Evolutionary conservation across 2,329 filamentous ascomycete genomes (phyloP), one percentile per base, ranked within the genome.

Genomic region (Sporothrix pallida): DNA sequence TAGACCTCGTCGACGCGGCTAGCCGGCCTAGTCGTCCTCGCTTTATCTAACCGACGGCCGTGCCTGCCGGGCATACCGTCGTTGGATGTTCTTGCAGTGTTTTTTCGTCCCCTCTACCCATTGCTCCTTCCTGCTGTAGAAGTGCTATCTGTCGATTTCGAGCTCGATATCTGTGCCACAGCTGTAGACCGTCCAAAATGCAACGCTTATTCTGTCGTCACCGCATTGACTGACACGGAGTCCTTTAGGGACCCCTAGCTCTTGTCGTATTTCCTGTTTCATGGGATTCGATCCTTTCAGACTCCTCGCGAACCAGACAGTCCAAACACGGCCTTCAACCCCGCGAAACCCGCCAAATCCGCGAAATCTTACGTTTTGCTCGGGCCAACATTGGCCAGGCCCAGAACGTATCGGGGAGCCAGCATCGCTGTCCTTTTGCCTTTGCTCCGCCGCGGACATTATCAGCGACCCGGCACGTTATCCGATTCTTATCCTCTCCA

Each of bases 331-430:
- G 8, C 8, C 60, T 12, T 23, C 20, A 56, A 56, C 3, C n/a
- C 9, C 20, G 52, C 52, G 10, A 54, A 15, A 56, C 12, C n/a
- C 20, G 10, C 20, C 26, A 6, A 60, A 42, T 31, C 63, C 44
- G 15, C 58, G 37, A 50, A 31, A 67, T 67, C 63, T 67, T 67
- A 67, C 63, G n/a, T 31, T 50, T 48, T n/a, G 20, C 13, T 67
- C 63, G 46, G 63, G 44, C 44, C 13, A 67, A 67, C 10, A 50
- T 50, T 67, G 23, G 9, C 20, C 63, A 50, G 60, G 31, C 31
- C 52, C 7, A n/a, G 1, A 44, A 31, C 46, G 44, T 67, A 6
- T 15, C 15, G 37, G n/a, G 60, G 10, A 44, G 9, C 44, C 37
- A n/a, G 52, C 52, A n/a, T 46, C 3, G 15, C 56, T 48, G n/a